A percentile compares a stretch with the other conserved stretches of the same genome.
These are phyloP conservation scores for Russula olivacea DNA, from an alignment of 768 basidiomycete genomes.

Conservation along the genomic window DNA sequence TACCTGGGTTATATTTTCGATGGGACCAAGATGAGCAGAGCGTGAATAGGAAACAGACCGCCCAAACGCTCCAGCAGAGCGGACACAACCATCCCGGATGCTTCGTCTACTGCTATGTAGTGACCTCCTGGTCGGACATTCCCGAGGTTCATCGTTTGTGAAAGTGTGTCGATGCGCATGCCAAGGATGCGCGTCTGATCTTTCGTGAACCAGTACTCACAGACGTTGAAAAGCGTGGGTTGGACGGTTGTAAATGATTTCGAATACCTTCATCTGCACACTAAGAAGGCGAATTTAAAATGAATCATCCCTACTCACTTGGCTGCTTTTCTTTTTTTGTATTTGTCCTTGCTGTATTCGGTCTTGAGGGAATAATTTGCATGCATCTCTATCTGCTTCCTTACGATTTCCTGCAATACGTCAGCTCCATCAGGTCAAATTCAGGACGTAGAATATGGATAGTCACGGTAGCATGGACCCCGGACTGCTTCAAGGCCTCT, in stretches of 20 bases:
- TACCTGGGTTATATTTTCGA: slow-evolving; percentile 40
- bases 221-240: slow-evolving; percentile 81
- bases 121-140: slow-evolving; percentile 83
- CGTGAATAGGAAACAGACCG: slow-evolving; percentile 40
- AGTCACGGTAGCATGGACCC: slow-evolving; percentile 67
- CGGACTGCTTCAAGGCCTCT: slow-evolving; percentile 72
- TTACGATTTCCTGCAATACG: slow-evolving; percentile 79
- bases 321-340: slow-evolving; percentile 91
- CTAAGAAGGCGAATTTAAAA: background rate
- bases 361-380: slow-evolving; percentile 91
- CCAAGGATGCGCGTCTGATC: slow-evolving; percentile 77
- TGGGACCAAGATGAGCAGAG: background rate
- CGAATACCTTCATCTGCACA: slow-evolving; percentile 54
- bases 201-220: slow-evolving; percentile 84
- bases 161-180: slow-evolving; percentile 80
- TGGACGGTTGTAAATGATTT: slow-evolving; percentile 84
- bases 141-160: slow-evolving; percentile 79
- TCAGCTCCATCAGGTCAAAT: slow-evolving; percentile 10
- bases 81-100: slow-evolving; percentile 80
- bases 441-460: slow-evolving; percentile 1
- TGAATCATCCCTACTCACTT: slow-evolving; percentile 52
- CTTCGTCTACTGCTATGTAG: slow-evolving; percentile 87
- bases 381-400: slow-evolving; percentile 88
- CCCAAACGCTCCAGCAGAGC: slow-evolving; percentile 84
- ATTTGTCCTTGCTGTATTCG: slow-evolving; percentile 98